These are phyloP conservation scores for Macaranga tanarius DNA, from an alignment of 441 rosid genomes.

Conservation along the genomic window DNA sequence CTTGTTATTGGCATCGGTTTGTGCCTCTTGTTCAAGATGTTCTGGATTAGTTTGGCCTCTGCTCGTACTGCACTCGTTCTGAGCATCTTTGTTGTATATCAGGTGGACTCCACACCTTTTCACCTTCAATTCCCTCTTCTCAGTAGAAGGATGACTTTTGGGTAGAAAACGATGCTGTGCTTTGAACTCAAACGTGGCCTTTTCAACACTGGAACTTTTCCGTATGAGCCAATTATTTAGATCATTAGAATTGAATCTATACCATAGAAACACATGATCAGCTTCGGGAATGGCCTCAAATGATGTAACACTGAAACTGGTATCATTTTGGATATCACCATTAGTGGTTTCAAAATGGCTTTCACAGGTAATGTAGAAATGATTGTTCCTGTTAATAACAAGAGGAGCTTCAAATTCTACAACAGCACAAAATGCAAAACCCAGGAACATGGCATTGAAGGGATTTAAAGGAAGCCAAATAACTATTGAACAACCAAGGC, in stretches of 20 bases:
- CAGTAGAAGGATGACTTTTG: too few relatives aligned
- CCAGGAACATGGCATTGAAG: not conserved
- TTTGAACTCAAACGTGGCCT: slow-evolving; percentile 1
- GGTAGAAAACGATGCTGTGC: not conserved
- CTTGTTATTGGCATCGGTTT: too few relatives aligned
- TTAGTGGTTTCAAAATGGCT: not conserved
- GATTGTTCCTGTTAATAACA: not conserved
- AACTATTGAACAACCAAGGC: not conserved
- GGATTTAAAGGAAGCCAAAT: not conserved
- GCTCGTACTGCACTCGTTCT: too few relatives aligned
- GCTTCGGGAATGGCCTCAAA: not conserved
- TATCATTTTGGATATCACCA: not conserved
- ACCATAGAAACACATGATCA: not conserved
- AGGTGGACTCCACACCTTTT: not conserved
- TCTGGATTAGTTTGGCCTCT: too few relatives aligned
- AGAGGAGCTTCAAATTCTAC: not conserved
- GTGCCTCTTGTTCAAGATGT: too few relatives aligned
- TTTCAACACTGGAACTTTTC: not conserved
- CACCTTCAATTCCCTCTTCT: not conserved
- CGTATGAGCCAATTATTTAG: not conserved
- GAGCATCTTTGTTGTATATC: not conserved
- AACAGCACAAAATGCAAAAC: not conserved
- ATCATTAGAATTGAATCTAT: not conserved
- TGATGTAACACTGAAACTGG: too few relatives aligned
- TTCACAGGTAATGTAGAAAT: too few relatives aligned